Evolutionary conservation across 495 filamentous ascomycete genomes (phyloP), one percentile per base, ranked within the genome.

Genomic region (Penicillium diatomitis): DNA sequence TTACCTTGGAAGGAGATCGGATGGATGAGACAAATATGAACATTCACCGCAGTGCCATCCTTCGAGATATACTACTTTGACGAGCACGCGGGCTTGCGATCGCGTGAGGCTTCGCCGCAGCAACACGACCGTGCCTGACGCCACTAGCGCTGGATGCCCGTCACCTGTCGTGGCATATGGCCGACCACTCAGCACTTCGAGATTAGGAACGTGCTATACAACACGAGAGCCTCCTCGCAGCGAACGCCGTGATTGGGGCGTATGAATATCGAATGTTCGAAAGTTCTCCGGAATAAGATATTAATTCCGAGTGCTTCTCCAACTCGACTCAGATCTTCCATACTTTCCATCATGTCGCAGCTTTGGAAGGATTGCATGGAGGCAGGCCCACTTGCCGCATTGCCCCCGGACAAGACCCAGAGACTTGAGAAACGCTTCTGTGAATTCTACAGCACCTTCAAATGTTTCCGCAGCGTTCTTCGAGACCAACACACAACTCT

Each of bases 321-420:
- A 37, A 35, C n/a, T 36, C 29, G 32, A 20, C 33, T 37, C 44
- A 6, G 44, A 46, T 46, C 44, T 35, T 46, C 8, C 32, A 12
- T 36, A 46, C 6, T 20, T 46, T 46, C 44, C 44, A 37, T 34
- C 27, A 46, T 46, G 44, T 46, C 33, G 4, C 32, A 46, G 34
- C 44, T 46, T 10, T 46, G 33, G 33, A 27, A 10, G 35, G 44
- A 32, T 10, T 46, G 44, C 31, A 27, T 27, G 35, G 8, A 46
- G 37, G 44, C 44, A 46, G 44, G 33, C 44, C 44, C 44, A 46
- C 44, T 46, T 46, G 33, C 33, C 44, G 34, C 33, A 28, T 34
- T 46, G 20, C 44, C 44, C 34, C 33, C 12, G 12, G 33, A 37
- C 4, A 46, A 30, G 44, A 28, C 37, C 27, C 32, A 46, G 37